Evolutionary conservation across 2,329 filamentous ascomycete species (phyloP), one percentile per base, ranked within the genome.

Genomic region (Geosmithia flava): DNA sequence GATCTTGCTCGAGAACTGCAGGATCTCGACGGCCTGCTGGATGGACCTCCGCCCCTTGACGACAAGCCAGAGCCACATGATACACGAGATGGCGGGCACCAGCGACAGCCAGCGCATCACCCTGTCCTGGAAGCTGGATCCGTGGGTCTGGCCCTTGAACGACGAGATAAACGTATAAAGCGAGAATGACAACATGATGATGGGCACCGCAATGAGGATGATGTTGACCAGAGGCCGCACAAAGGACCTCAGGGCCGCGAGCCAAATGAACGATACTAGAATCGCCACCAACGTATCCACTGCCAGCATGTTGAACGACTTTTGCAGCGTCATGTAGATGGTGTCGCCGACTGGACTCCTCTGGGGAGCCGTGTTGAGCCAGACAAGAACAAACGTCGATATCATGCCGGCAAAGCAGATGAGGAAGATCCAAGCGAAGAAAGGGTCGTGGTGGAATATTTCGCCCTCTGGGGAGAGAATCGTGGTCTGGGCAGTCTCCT

Each of bases 201-300:
- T 69, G 0, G 93, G 93, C 16, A 96, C 89, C 1, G 87, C 85
- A 41, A 96, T 69, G 39, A 96, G 67, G 52, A 96, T 86, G 48
- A 86, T 66, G 55, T 83, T 81, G 47, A 96, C 86, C 47, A 97
- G 69, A n/a, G 83, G 80, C 48, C 87, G 80, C 20, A 94, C 87
- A 64, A 95, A 96, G 5, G 89, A 93, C 45, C 88, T 80, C 45
- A 98, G 71, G 1, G 94, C 72, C 1, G 90, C 86, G 52, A 98
- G 77, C 93, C 93, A 98, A 23, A 96, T 65, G 37, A 96, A 72
- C 2, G 91, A 91, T 19, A 97, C 86, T 37, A 94, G 71, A 40
- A 96, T 72, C 1, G 93, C 85, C n/a, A 96, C 83, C 17, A 97
- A 64, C 1, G 93, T 97, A 65, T 97, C 94, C 47, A 93, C 80